These are phyloP conservation scores for Fragosphaeria purpurea DNA, from an alignment of 2,329 filamentous ascomycete species.

Conservation along the genomic window DNA sequence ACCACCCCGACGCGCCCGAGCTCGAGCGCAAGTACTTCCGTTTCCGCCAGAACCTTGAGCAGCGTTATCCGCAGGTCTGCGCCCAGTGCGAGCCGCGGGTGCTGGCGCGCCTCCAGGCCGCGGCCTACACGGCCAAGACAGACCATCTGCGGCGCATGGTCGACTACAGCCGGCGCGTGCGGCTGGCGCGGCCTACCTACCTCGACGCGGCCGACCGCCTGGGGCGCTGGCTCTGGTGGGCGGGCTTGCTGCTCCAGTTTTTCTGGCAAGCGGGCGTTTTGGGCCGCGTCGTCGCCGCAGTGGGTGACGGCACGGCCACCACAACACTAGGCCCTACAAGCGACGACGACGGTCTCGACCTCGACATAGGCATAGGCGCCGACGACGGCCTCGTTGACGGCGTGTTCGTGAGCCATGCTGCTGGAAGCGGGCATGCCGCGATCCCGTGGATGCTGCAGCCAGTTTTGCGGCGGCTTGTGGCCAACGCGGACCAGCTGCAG, in stretches of 20 bases:
- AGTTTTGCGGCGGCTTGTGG: conserved; percentile 30
- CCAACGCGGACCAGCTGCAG: conserved; percentile 14
- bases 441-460: conserved; percentile 20
- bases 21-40: conserved; percentile 59
- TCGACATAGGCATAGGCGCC: conserved; percentile 3
- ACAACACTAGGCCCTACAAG: background rate
- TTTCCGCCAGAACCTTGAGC: conserved; percentile 65
- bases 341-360: conserved; percentile 19
- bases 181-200: conserved; percentile 26
- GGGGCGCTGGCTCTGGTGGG: conserved; percentile 38
- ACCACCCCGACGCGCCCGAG: conserved; percentile 57
- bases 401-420: background rate
- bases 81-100: conserved; percentile 67
- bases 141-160: conserved; percentile 69
- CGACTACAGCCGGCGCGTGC: conserved; percentile 47
- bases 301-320: background rate
- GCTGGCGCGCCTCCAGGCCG: conserved; percentile 55
- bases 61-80: conserved; percentile 83
- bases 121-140: conserved; percentile 74
- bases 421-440: background rate
- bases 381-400: conserved; percentile 21
- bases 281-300: background rate
- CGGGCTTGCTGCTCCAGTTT: conserved; percentile 35
- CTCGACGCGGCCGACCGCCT: conserved; percentile 33
- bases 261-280: conserved; percentile 34